These are phyloP conservation scores for Jaltomata sinuosa DNA, from an alignment of 257 asterid genomes.

Conservation along the genomic window DNA sequence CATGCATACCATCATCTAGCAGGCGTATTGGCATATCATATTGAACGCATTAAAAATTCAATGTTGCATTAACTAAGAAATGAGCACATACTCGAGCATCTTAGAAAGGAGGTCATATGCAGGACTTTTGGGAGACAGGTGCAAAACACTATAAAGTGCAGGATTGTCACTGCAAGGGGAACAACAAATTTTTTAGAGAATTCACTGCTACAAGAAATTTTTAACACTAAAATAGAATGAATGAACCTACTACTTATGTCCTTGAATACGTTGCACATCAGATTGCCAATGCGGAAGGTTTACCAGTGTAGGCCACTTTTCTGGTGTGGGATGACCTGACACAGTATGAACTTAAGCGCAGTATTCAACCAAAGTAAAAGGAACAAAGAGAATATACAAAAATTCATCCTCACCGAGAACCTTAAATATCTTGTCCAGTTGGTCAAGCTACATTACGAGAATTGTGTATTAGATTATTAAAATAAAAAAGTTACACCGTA, in stretches of 20 bases:
- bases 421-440: slow-evolving; percentile 95
- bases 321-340: slow-evolving; percentile 95
- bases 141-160: slow-evolving; percentile 83
- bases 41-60: neutral
- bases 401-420: slow-evolving; percentile 69
- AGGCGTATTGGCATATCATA: neutral
- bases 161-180: slow-evolving; percentile 64
- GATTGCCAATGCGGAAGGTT: slow-evolving; percentile 96
- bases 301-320: slow-evolving; percentile 87
- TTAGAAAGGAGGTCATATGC: slow-evolving; percentile 88
- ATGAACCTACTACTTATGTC: slow-evolving; percentile 76
- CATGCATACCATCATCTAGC: neutral
- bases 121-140: slow-evolving; percentile 74
- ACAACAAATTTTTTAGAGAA: neutral
- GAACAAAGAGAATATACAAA: slow-evolving; percentile 4
- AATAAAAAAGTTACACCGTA: neutral
- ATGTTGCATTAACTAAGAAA: slow-evolving; percentile 11
- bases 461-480: slow-evolving; percentile 9
- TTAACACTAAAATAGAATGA: neutral
- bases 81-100: slow-evolving; percentile 89
- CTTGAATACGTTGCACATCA: slow-evolving; percentile 77
- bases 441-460: slow-evolving; percentile 74
- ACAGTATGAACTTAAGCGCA: neutral
- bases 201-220: neutral
- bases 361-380: neutral